A percentile compares a stretch with the other conserved stretches of the same genome.
phyloP scores from a whole-genome alignment of 495 filamentous ascomycete genomes.

The Platismatia glauca region DNA sequence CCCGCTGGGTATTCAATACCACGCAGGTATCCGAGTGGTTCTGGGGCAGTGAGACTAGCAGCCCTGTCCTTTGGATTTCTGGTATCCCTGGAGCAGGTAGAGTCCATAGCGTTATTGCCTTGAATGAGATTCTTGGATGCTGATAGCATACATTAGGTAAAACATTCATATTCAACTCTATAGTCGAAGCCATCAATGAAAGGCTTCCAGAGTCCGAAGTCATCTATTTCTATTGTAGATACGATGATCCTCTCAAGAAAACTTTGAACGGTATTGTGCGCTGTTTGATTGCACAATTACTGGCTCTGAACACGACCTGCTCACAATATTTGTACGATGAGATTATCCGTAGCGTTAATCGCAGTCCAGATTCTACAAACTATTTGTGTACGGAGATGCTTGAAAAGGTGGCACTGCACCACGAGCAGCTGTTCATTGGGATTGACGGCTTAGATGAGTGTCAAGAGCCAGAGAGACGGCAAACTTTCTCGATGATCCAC shows the following conservation, averaged over 20 bases:
- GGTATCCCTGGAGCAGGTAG: constrained; percentile 40
- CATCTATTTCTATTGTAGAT: constrained; percentile 38
- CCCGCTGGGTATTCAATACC: constrained; percentile 32
- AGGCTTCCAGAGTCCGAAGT: constrained; percentile 21
- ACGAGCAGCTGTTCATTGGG: constrained; percentile 29
- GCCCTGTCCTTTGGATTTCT: constrained; percentile 33
- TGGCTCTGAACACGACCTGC: constrained; percentile 27
- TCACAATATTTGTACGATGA: constrained; percentile 30
- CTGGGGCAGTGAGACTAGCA: constrained; percentile 9
- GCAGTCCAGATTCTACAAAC: constrained; percentile 21
- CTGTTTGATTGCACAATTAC: constrained; percentile 32
- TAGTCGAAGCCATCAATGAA: constrained; percentile 28
- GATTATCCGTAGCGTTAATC: constrained; percentile 25
- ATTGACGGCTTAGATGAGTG: constrained; percentile 43
- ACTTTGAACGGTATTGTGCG: constrained; percentile 28
- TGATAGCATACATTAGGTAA: constrained; percentile 28
- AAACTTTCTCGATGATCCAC: constrained; percentile 23
- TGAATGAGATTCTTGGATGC: constrained; percentile 3
- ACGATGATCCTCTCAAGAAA: constrained; percentile 29
- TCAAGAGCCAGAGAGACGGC: constrained; percentile 25
- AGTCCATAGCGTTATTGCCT: neutral
- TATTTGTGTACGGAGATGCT: constrained; percentile 24
- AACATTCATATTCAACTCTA: constrained; percentile 33
- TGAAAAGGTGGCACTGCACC: constrained; percentile 26
- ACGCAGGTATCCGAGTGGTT: constrained; percentile 29